Evolutionary conservation across 768 basidiomycete species (phyloP), one percentile per base, ranked within the genome.

Genomic region (Lactifluus rugatus): DNA sequence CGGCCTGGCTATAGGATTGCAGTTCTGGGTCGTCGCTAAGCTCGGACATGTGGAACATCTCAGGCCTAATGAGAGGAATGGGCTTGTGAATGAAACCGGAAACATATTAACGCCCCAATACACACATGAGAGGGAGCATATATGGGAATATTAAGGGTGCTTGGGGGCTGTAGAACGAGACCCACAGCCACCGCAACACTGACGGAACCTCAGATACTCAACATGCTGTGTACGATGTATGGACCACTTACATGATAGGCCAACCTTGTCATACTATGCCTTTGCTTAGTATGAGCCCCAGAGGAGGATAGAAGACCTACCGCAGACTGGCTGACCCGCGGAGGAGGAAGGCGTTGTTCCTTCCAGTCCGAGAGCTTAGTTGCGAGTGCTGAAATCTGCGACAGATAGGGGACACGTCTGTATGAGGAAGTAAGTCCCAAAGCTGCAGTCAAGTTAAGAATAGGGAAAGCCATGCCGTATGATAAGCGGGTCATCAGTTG

Each of bases 21-120:
- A 95, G 70, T 57, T 94, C 93, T 8, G 83, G 75, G 69, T 78
- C 85, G 66, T 95, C 93, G 67, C 86, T 92, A 56, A 94, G 78
- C 66, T 95, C 93, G 55, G 90, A 84, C 86, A 95, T 90, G 61
- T 82, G 84, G 67, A 94, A 78, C 57, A 92, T 86, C 69, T 91
- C 89, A 37, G 90, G 90, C 68, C 91, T 93, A 66, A 5, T 57
- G 48, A 57, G 54, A 50, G 60, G 51, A 8, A 58, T 57, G 58
- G 36, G 62, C 34, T 19, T 26, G 42, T 50, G 59, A 62, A 44
- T 52, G 39, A 34, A 44, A 37, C 45, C 16, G 28, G 13, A 48
- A 9, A 51, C 13, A 32, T 42, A 26, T 36, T 57, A 45, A 48
- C 44, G 51, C 53, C 48, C 37, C 26, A 53, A 56, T 58, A 78